Evolutionary conservation across 306 rosid species (phyloP).

Genomic region (Psophocarpus tetragonolobus): DNA sequence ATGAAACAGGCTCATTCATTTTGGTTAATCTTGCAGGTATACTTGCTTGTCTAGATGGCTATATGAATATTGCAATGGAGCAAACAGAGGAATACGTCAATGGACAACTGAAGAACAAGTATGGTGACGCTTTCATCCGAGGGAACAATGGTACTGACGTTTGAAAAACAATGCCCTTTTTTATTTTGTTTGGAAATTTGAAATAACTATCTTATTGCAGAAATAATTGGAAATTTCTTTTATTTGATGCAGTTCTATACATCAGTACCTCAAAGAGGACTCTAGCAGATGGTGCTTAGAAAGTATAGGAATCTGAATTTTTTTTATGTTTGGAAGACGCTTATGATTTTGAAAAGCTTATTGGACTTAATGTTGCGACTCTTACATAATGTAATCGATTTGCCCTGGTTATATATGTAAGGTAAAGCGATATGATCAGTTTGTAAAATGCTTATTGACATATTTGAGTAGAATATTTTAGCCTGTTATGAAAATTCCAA

Average conservation of each 20-base stretch:
- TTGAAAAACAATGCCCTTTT: not conserved
- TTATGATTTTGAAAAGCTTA: not conserved
- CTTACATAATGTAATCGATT: not conserved
- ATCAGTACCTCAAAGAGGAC: conserved; percentile 94
- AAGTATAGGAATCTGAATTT: not conserved
- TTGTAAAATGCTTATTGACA: conserved; percentile 12
- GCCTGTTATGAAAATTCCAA: not conserved
- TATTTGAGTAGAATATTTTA: conserved; percentile 19
- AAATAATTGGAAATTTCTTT: conserved; percentile 2
- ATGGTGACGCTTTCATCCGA: conserved; percentile 95
- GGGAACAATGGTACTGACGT: conserved; percentile 75
- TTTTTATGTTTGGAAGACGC: not conserved
- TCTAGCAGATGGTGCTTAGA: conserved; percentile 80
- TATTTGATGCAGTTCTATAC: conserved; percentile 74
- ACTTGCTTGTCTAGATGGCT: conserved; percentile 95
- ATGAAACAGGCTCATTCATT: conserved; percentile 2
- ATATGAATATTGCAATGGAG: conserved; percentile 99
- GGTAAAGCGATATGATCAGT: not conserved
- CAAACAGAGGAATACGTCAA: conserved; percentile 96
- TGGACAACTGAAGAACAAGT: conserved; percentile 92
- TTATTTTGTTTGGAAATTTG: not conserved
- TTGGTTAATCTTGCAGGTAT: conserved; percentile 62
- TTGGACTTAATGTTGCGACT: conserved; percentile 13
- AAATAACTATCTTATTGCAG: conserved; percentile 1
- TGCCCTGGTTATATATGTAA: not conserved